phyloP scores from a whole-genome alignment of 805 yeast species.

The Wickerhamomyces subpelliculosus region DNA sequence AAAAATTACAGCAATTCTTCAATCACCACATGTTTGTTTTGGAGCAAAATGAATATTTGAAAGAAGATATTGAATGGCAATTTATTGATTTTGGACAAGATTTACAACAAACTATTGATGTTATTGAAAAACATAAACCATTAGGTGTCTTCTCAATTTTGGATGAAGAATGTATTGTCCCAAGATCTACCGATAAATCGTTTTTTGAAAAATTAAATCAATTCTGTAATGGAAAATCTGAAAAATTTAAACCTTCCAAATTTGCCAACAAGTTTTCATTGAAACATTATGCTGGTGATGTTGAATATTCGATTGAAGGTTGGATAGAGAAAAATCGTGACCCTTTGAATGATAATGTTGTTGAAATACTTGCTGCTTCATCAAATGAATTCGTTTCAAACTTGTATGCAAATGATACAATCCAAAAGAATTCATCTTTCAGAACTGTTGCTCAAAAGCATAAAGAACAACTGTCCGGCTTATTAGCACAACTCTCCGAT shows the following conservation, averaged over 20 bases:
- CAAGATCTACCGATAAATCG: slow-evolving; percentile 76
- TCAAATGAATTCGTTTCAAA: slow-evolving; percentile 45
- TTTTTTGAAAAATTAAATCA: slow-evolving; percentile 73
- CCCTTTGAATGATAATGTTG: slow-evolving; percentile 75
- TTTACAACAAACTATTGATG: slow-evolving; percentile 87
- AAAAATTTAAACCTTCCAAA: slow-evolving; percentile 67
- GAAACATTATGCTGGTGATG: slow-evolving; percentile 93
- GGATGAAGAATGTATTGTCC: slow-evolving; percentile 94
- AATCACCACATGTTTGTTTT: slow-evolving; percentile 96
- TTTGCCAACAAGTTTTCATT: slow-evolving; percentile 72
- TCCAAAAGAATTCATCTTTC: slow-evolving; percentile 34
- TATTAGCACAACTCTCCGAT: slow-evolving; percentile 64
- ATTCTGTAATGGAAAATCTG: slow-evolving; percentile 49
- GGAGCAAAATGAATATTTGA: slow-evolving; percentile 92
- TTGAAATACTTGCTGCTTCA: slow-evolving; percentile 54
- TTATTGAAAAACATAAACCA: slow-evolving; percentile 69
- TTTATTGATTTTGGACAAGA: slow-evolving; percentile 95
- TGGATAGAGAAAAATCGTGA: slow-evolving; percentile 95
- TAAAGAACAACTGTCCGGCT: slow-evolving; percentile 68
- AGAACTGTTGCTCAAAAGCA: slow-evolving; percentile 86
- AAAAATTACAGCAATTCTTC: slow-evolving; percentile 94
- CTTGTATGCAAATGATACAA: slow-evolving; percentile 40
- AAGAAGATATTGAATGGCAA: slow-evolving; percentile 93
- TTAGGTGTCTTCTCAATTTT: slow-evolving; percentile 80
- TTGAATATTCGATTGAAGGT: slow-evolving; percentile 85